Percentiles rank a stretch among this genome's conserved stretches.
phyloP scores from a whole-genome alignment of 257 asterid genomes.

The Solanum sparsipilum region DNA sequence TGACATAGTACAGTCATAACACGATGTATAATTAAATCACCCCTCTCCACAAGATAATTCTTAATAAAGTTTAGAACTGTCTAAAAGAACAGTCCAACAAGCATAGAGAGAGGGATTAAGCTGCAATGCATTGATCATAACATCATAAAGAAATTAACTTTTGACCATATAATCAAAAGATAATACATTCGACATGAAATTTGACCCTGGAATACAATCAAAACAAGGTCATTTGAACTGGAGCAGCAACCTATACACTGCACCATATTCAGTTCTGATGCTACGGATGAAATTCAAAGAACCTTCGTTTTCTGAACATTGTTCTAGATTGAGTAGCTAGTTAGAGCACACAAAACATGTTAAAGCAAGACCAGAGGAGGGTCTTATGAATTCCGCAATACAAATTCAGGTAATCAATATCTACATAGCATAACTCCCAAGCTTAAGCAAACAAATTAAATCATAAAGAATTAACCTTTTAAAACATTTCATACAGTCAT shows the following conservation, averaged over 20 bases:
- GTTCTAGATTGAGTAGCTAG: not conserved
- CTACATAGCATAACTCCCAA: not conserved
- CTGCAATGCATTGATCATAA: not conserved
- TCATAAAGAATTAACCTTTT: not conserved
- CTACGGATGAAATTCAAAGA: not conserved
- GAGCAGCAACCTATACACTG: not conserved
- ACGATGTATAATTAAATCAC: not conserved
- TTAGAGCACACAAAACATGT: not conserved
- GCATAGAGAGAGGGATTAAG: not conserved
- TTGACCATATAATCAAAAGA: not conserved
- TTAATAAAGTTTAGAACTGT: too few species aligned
- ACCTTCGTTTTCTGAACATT: not conserved
- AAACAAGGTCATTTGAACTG: not conserved
- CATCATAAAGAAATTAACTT: not conserved
- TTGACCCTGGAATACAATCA: not conserved
- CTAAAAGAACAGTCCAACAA: not conserved
- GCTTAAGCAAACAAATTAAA: not conserved
- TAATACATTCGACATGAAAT: not conserved
- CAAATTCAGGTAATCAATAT: not conserved
- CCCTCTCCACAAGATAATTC: not conserved
- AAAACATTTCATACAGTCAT: not conserved
- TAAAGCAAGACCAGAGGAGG: not conserved
- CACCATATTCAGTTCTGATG: not conserved
- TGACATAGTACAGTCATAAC: not conserved
- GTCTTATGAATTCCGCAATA: not conserved